Percentiles rank a stretch among this genome's conserved stretches.
Evolutionary conservation across 164 flowering plant species (phyloP).

Genomic region (Buxus sempervirens): DNA sequence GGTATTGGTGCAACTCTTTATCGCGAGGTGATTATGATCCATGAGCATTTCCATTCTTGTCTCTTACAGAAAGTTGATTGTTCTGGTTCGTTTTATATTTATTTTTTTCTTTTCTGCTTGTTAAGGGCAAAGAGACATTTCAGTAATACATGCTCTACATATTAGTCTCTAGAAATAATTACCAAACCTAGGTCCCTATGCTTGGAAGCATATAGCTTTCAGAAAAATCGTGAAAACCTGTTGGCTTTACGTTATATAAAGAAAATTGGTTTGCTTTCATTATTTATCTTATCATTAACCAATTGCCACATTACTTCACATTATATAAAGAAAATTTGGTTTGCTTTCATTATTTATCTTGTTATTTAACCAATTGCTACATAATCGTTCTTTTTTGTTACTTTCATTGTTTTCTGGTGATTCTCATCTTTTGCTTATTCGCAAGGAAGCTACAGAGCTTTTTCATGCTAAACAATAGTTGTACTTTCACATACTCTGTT

Average conservation of each 20-base stretch:
- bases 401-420: not conserved
- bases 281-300: too few relatives aligned
- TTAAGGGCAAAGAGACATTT: too few relatives aligned
- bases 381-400: too few relatives aligned
- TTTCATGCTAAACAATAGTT: not conserved
- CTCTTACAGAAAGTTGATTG: not conserved
- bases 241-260: too few relatives aligned
- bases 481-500: not conserved
- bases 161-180: not conserved
- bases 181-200: not conserved
- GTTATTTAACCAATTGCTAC: not conserved
- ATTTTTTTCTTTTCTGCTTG: too few relatives aligned
- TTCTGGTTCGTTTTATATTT: too few relatives aligned
- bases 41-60: not conserved
- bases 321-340: too few relatives aligned
- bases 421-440: too few relatives aligned
- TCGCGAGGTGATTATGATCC: slow-evolving; percentile 43
- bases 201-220: not conserved
- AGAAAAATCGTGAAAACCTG: too few relatives aligned
- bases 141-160: not conserved
- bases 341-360: too few relatives aligned
- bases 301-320: not conserved
- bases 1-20: slow-evolving; percentile 68
- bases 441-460: not conserved
- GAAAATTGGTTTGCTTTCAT: too few relatives aligned